Conservation (phyloP, 306 rosid genomes). For the Dryas octopetala region DNA sequence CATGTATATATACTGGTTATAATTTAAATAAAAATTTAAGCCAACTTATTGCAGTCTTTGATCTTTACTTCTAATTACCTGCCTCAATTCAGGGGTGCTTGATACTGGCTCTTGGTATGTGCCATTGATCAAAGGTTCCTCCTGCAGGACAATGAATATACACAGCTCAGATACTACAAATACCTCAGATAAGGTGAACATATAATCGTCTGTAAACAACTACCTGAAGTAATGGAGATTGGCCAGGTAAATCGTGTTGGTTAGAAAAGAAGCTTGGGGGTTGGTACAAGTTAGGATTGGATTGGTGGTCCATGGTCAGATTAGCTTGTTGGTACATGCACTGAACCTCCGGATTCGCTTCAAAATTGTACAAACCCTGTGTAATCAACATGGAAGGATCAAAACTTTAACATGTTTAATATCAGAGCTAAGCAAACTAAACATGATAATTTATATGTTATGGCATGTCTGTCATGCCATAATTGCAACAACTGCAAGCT, state of each 20-base stretch:
- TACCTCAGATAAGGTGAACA: conserved; percentile 4
- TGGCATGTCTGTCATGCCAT: not conserved
- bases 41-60: conserved; percentile 7
- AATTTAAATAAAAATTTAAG: not conserved
- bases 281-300: conserved; percentile 42
- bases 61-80: conserved; percentile 31
- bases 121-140: conserved; percentile 49
- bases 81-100: conserved; percentile 44
- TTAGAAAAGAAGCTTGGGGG: conserved; percentile 45
- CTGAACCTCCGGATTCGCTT: conserved; percentile 46
- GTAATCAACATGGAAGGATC: conserved; percentile 10
- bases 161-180: conserved; percentile 22
- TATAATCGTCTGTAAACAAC: conserved; percentile 12
- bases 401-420: not conserved
- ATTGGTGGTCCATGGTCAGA: conserved; percentile 39
- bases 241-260: conserved; percentile 53
- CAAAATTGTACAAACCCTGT: conserved; percentile 56
- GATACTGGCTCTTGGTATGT: conserved; percentile 46
- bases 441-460: not conserved
- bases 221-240: conserved; percentile 54
- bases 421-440: conserved; percentile 14
- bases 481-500: conserved; percentile 10
- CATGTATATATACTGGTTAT: conserved; percentile 5
- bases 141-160: conserved; percentile 26
- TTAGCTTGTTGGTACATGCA: conserved; percentile 49